Percentiles rank a stretch among this genome's conserved stretches.
These are phyloP conservation scores for Lentinula boryana DNA, from an alignment of 768 basidiomycete species.

Conservation along the genomic window DNA sequence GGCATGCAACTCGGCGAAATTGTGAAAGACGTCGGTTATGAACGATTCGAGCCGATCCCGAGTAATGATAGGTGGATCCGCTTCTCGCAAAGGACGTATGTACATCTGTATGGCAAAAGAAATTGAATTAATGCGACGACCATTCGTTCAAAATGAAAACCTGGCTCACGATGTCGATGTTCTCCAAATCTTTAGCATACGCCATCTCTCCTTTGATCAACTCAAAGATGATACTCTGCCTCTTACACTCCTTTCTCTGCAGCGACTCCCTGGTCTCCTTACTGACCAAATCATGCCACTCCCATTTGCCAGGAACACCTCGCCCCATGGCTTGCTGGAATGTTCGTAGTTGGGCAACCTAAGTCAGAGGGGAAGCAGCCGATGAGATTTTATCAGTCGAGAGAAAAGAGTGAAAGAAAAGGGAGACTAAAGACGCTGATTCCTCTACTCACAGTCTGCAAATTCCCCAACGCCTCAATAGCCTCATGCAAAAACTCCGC, in stretches of 20 bases:
- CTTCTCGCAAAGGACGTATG: conserved; percentile 63
- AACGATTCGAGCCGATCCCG: conserved; percentile 68
- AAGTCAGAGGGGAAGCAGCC: too few relatives aligned
- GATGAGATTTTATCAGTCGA: too few relatives aligned
- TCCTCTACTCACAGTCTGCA: conserved; percentile 52
- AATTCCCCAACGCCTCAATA: conserved; percentile 73
- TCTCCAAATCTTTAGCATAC: conserved; percentile 88
- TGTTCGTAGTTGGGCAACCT: conserved; percentile 79
- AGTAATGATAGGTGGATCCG: conserved; percentile 75
- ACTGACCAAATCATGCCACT: conserved; percentile 86
- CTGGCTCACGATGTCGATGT: too few relatives aligned
- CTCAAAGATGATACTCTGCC: conserved; percentile 92
- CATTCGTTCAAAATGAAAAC: too few relatives aligned
- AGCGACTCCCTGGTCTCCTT: conserved; percentile 56
- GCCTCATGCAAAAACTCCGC: conserved; percentile 79
- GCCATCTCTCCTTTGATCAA: conserved; percentile 94
- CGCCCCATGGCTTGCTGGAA: conserved; percentile 89
- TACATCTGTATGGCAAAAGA: too few relatives aligned
- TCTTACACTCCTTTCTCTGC: conserved; percentile 70
- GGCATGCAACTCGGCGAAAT: conserved; percentile 67
- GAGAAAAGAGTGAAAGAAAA: too few relatives aligned
- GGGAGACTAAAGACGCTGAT: too few relatives aligned
- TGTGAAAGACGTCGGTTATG: conserved; percentile 86
- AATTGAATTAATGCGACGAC: too few relatives aligned
- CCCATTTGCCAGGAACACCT: conserved; percentile 74